Evolutionary conservation across 441 rosid species (phyloP).

Genomic region (Aquilaria agallochum): DNA sequence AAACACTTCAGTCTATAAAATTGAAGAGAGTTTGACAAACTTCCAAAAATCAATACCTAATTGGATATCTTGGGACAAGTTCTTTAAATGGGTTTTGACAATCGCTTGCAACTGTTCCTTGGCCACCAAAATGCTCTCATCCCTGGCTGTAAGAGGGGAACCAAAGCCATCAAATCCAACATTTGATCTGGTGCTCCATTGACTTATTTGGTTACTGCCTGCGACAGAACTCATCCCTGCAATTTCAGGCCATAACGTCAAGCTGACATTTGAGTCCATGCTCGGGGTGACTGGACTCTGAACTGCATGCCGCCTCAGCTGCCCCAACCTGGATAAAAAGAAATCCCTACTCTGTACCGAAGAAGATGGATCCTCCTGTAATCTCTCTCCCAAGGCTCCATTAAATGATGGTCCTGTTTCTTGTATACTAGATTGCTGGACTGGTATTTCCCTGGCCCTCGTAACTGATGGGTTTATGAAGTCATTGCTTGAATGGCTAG

Average conservation of each 20-base stretch:
- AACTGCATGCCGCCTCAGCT: conserved; percentile 36
- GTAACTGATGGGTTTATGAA: conserved; percentile 34
- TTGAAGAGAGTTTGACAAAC: no score
- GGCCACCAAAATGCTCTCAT: conserved; percentile 36
- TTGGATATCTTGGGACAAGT: conserved; percentile 52
- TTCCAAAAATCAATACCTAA: conserved; percentile 51
- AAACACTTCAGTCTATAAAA: no score
- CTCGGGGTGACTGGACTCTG: conserved; percentile 28
- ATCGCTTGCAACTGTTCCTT: conserved; percentile 69
- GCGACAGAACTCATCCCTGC: conserved; percentile 31
- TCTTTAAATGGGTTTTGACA: conserved; percentile 69
- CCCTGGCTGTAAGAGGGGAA: conserved; percentile 30
- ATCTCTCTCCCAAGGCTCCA: conserved; percentile 38
- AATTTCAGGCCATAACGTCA: conserved; percentile 55
- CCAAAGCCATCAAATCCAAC: conserved; percentile 26
- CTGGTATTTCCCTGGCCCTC: conserved; percentile 35
- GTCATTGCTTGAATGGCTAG: conserved; percentile 36
- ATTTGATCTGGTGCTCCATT: conserved; percentile 38
- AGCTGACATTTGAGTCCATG: conserved; percentile 29
- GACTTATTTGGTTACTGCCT: conserved; percentile 36
- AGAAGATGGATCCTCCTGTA: conserved; percentile 32
- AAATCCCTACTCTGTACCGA: conserved; percentile 38
- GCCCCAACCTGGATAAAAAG: conserved; percentile 32
- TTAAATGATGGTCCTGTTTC: conserved; percentile 28
- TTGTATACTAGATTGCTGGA: conserved; percentile 33